A percentile compares a stretch with the other conserved stretches of the same genome.
Evolutionary conservation across 2,329 filamentous ascomycete species (phyloP).

Genomic region (Phoma sp.): DNA sequence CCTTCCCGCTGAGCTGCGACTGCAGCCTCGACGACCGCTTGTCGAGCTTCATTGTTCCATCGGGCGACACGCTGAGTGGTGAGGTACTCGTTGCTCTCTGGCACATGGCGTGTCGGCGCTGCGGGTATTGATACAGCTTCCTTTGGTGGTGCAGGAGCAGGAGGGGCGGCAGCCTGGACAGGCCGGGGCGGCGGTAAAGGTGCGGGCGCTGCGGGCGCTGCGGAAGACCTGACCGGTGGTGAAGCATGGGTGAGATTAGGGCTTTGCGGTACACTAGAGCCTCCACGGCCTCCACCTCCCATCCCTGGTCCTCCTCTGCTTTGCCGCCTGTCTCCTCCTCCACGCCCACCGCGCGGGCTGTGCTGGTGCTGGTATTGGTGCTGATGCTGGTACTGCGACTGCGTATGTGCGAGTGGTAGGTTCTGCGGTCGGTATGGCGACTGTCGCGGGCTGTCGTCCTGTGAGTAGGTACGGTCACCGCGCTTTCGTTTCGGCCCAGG

Average conservation of each 20-base stretch:
- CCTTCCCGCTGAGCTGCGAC: conserved; percentile 70
- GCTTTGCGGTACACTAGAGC: conserved; percentile 41
- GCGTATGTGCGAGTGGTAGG: conserved; percentile 62
- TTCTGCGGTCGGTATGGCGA: conserved; percentile 61
- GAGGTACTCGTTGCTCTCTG: conserved; percentile 77
- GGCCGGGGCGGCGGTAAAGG: conserved; percentile 26
- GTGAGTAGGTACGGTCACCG: conserved; percentile 54
- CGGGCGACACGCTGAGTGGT: conserved; percentile 71
- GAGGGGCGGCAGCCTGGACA: conserved; percentile 30
- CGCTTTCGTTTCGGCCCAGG: conserved; percentile 65
- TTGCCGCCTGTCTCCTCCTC: conserved; percentile 29
- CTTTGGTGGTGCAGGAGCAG: conserved; percentile 25
- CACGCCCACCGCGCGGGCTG: conserved; percentile 39
- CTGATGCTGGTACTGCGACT: no score
- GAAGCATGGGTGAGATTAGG: conserved; percentile 38
- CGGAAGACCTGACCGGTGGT: conserved; percentile 44
- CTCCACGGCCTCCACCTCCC: conserved; percentile 37
- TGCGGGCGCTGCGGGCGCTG: conserved; percentile 25
- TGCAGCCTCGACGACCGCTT: conserved; percentile 71
- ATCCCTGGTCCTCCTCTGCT: conserved; percentile 31
- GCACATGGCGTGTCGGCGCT: conserved; percentile 24
- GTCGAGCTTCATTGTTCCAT: conserved; percentile 74
- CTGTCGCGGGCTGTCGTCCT: conserved; percentile 53
- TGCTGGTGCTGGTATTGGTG: conserved; percentile 49
- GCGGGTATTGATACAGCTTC: conserved; percentile 46